These are phyloP conservation scores for Thielaviopsis musarum DNA, from an alignment of 2,329 filamentous ascomycete species.

Conservation along the genomic window DNA sequence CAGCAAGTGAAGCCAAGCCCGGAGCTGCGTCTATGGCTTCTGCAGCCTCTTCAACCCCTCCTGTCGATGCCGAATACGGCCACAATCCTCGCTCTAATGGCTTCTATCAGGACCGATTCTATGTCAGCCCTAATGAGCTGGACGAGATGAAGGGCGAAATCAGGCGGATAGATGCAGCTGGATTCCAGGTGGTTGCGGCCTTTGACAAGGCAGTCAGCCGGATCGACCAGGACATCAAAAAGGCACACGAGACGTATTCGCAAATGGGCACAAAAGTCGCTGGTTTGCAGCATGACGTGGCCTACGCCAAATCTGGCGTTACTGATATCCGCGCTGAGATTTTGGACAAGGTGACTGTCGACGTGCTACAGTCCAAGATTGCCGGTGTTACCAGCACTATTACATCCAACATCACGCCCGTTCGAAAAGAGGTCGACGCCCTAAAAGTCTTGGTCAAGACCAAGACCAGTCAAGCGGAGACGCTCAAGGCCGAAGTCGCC, in stretches of 20 bases:
- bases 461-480: neutral
- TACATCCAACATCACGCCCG: neutral
- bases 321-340: conserved; percentile 11
- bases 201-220: conserved; percentile 21
- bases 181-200: conserved; percentile 21
- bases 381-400: neutral
- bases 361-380: neutral
- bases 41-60: neutral
- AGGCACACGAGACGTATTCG: conserved; percentile 18
- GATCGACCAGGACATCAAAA: conserved; percentile 21
- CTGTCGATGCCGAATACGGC: neutral
- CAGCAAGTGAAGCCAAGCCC: neutral
- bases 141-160: conserved; percentile 17
- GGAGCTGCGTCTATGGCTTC: neutral
- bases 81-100: neutral
- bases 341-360: neutral
- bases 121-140: neutral
- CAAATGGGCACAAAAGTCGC: conserved; percentile 16
- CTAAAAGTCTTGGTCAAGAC: neutral
- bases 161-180: conserved; percentile 22
- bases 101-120: neutral
- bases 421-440: neutral
- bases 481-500: neutral
- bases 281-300: conserved; percentile 16
- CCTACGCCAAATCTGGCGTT: conserved; percentile 17